Percentiles rank a stretch among this genome's conserved stretches.
Evolutionary conservation across 192 early-diverging fungal genomes (phyloP).

Genomic region (Coemansia sp.): DNA sequence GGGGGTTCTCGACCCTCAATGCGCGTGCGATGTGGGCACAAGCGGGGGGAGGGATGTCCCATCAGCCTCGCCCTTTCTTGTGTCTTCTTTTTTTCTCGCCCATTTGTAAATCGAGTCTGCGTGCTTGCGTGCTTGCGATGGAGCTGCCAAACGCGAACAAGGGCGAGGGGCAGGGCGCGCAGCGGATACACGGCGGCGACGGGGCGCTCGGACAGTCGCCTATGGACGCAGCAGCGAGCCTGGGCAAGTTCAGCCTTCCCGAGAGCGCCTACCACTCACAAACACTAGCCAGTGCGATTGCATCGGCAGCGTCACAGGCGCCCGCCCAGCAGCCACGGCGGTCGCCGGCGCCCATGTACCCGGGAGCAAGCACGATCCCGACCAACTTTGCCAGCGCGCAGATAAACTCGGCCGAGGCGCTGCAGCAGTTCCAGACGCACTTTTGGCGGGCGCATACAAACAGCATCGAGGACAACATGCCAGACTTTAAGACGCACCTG

Average conservation of each 20-base stretch:
- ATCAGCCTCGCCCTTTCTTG: no score
- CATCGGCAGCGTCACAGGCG: constrained; percentile 19
- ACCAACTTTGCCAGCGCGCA: constrained; percentile 45
- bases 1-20: no score
- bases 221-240: constrained; percentile 13
- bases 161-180: not conserved
- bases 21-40: no score
- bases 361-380: constrained; percentile 41
- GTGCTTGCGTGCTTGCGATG: no score
- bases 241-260: constrained; percentile 26
- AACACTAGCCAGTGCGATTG: constrained; percentile 36
- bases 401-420: constrained; percentile 43
- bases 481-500: constrained; percentile 87
- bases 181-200: constrained; percentile 3
- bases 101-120: no score
- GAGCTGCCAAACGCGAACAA: no score
- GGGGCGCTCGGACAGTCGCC: constrained; percentile 10
- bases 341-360: constrained; percentile 45
- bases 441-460: constrained; percentile 70
- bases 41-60: no score
- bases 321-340: constrained; percentile 2
- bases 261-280: constrained; percentile 24
- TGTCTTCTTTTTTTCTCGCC: no score
- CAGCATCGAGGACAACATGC: constrained; percentile 57
- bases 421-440: constrained; percentile 35